Evolutionary conservation across 768 basidiomycete genomes (phyloP).

Genomic region (Inosperma sp.): DNA sequence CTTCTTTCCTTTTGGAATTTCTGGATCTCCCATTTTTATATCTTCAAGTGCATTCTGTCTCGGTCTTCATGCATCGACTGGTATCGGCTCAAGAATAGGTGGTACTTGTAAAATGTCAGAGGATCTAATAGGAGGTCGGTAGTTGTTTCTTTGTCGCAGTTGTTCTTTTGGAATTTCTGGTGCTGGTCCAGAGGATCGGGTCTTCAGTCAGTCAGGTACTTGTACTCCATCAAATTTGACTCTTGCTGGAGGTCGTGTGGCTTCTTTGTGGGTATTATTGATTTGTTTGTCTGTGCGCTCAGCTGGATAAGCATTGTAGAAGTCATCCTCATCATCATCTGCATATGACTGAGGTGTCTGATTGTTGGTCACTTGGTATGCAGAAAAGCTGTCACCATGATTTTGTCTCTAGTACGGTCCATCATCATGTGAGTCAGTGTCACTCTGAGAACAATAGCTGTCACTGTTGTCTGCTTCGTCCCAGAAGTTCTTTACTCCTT

Average conservation of each 20-base stretch:
- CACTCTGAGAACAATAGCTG: too few species aligned
- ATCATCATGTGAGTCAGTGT: too few species aligned
- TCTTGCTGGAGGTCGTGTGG: neutral
- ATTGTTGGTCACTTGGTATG: too few species aligned
- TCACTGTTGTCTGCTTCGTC: too few species aligned
- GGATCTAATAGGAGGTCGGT: neutral
- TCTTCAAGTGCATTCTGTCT: neutral
- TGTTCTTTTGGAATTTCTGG: neutral
- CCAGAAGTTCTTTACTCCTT: neutral
- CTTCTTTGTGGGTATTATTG: neutral
- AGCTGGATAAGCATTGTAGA: neutral
- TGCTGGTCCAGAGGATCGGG: neutral
- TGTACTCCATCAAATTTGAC: neutral
- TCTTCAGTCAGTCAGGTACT: neutral
- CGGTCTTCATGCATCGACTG: neutral
- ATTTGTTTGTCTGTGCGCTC: neutral
- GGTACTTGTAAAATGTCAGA: neutral
- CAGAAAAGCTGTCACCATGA: too few species aligned
- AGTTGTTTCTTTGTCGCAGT: neutral
- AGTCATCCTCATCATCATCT: neutral
- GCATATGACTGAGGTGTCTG: neutral
- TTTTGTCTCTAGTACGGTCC: too few species aligned
- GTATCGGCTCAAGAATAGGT: neutral
- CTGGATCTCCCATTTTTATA: neutral
- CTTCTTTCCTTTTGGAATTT: neutral